These are phyloP conservation scores for Vitis rotundifolia DNA, from an alignment of 164 flowering plant species.

Conservation along the genomic window DNA sequence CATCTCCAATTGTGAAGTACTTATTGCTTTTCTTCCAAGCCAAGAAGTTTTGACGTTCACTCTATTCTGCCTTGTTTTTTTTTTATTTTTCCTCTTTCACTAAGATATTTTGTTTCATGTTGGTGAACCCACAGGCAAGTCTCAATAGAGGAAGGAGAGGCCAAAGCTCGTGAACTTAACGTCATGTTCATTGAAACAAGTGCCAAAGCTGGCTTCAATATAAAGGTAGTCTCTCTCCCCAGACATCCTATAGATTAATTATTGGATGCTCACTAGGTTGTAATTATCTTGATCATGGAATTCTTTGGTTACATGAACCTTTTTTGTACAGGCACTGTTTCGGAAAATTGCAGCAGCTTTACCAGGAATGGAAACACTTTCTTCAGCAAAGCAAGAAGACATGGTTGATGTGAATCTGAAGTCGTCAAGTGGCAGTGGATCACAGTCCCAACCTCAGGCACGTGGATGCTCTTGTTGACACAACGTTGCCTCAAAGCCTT, in stretches of 20 bases:
- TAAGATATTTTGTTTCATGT: no score
- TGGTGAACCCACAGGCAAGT: conserved; percentile 44
- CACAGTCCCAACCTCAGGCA: conserved; percentile 46
- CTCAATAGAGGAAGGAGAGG: conserved; percentile 70
- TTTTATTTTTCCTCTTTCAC: no score
- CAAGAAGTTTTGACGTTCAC: no score
- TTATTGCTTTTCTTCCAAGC: no score
- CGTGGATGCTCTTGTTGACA: conserved; percentile 71
- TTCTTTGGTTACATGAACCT: conserved; percentile 1
- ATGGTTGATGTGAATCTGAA: conserved; percentile 83
- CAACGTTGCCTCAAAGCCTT: neutral
- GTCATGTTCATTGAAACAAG: conserved; percentile 80
- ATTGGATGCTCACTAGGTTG: no score
- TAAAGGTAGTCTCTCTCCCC: conserved; percentile 35
- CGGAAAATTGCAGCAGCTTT: conserved; percentile 81
- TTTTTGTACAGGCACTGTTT: conserved; percentile 61
- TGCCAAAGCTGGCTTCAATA: conserved; percentile 66
- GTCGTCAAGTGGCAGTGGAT: conserved; percentile 31
- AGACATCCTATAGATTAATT: neutral
- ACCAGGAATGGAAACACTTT: conserved; percentile 83
- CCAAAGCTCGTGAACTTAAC: conserved; percentile 55
- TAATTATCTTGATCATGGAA: neutral
- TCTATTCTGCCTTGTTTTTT: no score
- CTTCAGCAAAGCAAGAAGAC: conserved; percentile 73
- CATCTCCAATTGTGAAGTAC: no score